Evolutionary conservation across 345 rosid species (phyloP).

Genomic region (Ceriops tagal): DNA sequence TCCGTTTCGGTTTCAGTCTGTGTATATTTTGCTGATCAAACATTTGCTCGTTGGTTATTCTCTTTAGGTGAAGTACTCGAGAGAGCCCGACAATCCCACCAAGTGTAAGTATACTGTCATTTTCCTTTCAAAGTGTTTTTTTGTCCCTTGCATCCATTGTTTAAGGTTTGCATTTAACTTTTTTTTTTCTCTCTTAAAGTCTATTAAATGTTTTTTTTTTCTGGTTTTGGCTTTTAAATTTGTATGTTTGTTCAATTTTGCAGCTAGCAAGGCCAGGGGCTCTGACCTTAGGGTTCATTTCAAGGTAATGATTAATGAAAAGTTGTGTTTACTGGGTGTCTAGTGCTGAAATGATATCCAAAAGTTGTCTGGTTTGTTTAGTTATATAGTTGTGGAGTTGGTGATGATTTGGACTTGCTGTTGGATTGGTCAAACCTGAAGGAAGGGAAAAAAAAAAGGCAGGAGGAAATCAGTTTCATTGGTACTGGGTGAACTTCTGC

Average conservation of each 20-base stretch:
- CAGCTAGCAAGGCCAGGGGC: conserved; percentile 98
- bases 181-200: not conserved
- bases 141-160: not conserved
- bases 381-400: no score
- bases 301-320: conserved; percentile 46
- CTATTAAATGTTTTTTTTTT: not conserved
- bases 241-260: conserved; percentile 4
- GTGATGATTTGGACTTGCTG: not conserved
- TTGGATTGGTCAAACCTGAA: conserved; percentile 36
- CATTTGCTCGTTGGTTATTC: not conserved
- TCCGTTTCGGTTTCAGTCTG: not conserved
- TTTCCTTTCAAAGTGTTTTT: not conserved
- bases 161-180: not conserved
- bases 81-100: conserved; percentile 84
- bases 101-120: conserved; percentile 52
- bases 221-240: not conserved
- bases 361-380: no score
- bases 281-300: conserved; percentile 94
- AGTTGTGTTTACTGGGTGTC: no score
- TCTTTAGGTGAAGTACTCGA: conserved; percentile 89
- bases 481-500: conserved; percentile 68
- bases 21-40: not conserved
- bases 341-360: no score
- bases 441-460: conserved; percentile 59
- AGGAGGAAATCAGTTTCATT: conserved; percentile 47